A percentile compares a stretch with the other conserved stretches of the same genome.
phyloP scores from a whole-genome alignment of 139 green algal genomes.

The Closterium sp. region DNA sequence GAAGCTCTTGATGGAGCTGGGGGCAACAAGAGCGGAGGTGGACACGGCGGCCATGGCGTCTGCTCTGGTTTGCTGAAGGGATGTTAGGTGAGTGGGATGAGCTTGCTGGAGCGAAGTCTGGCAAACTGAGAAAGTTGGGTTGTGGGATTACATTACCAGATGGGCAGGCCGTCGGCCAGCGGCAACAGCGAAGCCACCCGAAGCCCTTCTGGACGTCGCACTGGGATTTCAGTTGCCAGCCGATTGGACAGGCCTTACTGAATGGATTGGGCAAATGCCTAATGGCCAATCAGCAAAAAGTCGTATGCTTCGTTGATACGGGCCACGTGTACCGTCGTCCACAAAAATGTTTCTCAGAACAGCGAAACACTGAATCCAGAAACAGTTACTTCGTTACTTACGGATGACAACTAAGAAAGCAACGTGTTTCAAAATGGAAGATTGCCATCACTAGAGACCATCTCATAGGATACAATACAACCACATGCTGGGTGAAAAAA shows the following conservation, averaged over 20 bases:
- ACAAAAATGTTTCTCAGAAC: not conserved
- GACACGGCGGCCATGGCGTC: constrained; percentile 18
- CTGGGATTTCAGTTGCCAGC: not conserved
- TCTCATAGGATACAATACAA: too few species aligned
- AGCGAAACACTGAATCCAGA: not conserved
- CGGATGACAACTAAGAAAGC: too few species aligned
- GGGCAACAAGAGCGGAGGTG: constrained; percentile 15
- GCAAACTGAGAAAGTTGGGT: not conserved
- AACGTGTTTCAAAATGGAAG: too few species aligned
- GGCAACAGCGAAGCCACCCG: not conserved
- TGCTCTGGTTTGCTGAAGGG: not conserved
- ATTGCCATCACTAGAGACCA: too few species aligned
- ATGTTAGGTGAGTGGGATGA: not conserved
- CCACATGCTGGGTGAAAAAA: too few species aligned
- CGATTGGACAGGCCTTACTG: not conserved
- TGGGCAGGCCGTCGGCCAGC: not conserved
- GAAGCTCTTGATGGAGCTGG: constrained; percentile 9
- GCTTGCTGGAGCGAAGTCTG: not conserved
- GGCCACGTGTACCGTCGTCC: not conserved
- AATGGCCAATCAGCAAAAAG: not conserved
- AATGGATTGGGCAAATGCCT: not conserved
- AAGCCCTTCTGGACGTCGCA: not conserved
- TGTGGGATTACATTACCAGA: not conserved
- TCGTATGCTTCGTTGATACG: not conserved
- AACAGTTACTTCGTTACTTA: not conserved